Percentiles rank a stretch among this genome's conserved stretches.
Evolutionary conservation across 2,329 filamentous ascomycete species (phyloP).

Genomic region (Stagonosporopsis tanaceti): DNA sequence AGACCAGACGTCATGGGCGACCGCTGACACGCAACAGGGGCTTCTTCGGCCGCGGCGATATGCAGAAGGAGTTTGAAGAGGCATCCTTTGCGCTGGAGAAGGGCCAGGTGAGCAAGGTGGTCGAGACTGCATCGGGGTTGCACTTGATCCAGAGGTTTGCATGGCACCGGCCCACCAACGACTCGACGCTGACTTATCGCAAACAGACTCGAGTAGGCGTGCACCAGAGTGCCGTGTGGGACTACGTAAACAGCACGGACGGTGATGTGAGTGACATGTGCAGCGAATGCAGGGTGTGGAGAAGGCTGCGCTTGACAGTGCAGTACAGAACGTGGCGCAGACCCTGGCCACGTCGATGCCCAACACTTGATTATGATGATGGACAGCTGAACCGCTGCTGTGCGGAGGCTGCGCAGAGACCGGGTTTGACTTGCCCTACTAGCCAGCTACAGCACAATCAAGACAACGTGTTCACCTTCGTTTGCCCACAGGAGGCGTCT

Average conservation of each 20-base stretch:
- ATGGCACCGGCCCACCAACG: neutral
- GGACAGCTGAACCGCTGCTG: slow-evolving; percentile 12
- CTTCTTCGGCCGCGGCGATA: slow-evolving; percentile 92
- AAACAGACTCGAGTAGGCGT: slow-evolving; percentile 15
- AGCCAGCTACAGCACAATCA: slow-evolving; percentile 27
- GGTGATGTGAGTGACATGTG: slow-evolving; percentile 2
- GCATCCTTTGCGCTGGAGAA: slow-evolving; percentile 89
- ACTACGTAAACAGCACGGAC: slow-evolving; percentile 6
- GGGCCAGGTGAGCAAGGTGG: slow-evolving; percentile 84
- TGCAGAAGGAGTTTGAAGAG: slow-evolving; percentile 99
- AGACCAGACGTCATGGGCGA: neutral
- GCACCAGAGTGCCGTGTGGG: slow-evolving; percentile 4
- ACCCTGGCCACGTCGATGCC: slow-evolving; percentile 16
- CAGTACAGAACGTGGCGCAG: slow-evolving; percentile 22
- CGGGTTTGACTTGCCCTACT: slow-evolving; percentile 17
- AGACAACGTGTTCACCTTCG: slow-evolving; percentile 24
- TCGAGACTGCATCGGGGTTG: slow-evolving; percentile 91
- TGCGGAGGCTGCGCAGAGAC: slow-evolving; percentile 11
- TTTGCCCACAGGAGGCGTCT: slow-evolving; percentile 3
- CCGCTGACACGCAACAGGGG: slow-evolving; percentile 60
- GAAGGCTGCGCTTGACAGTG: slow-evolving; percentile 16
- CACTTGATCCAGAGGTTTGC: slow-evolving; percentile 93
- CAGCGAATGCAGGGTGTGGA: slow-evolving; percentile 14
- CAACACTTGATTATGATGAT: slow-evolving; percentile 11
- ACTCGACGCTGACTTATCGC: slow-evolving; percentile 9